A percentile compares a stretch with the other conserved stretches of the same genome.
Evolutionary conservation across 192 early-diverging fungal species (phyloP).

Genomic region (Geranomyces variabilis): DNA sequence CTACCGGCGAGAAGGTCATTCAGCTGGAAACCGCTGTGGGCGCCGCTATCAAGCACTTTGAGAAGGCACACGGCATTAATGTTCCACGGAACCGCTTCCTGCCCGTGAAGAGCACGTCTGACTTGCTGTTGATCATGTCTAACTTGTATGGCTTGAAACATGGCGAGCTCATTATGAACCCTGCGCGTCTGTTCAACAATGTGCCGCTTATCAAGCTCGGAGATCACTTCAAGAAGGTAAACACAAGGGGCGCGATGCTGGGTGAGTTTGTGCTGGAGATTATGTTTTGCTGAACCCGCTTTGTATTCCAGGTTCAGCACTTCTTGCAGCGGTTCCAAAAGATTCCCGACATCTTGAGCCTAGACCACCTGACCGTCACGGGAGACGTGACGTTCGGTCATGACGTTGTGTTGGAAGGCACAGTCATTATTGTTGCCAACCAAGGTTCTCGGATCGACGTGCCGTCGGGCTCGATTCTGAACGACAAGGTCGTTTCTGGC

Average conservation of each 20-base stretch:
- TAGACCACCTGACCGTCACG: constrained; percentile 98
- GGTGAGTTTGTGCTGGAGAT: not conserved
- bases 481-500: constrained; percentile 98
- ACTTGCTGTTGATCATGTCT: constrained; percentile 94
- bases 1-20: constrained; percentile 92
- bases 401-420: constrained; percentile 78
- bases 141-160: constrained; percentile 93
- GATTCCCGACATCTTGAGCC: constrained; percentile 93
- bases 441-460: constrained; percentile 97
- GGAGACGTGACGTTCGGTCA: constrained; percentile 98
- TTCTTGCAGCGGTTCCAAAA: constrained; percentile 90
- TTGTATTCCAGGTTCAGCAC: constrained; percentile 59
- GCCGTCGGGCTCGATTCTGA: constrained; percentile 88
- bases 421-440: constrained; percentile 99
- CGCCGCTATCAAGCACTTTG: constrained; percentile 98
- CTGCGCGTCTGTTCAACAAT: constrained; percentile 89
- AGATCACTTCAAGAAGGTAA: constrained; percentile 97
- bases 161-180: constrained; percentile 90
- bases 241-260: too few species aligned
- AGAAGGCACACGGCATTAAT: constrained; percentile 92
- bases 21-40: constrained; percentile 99
- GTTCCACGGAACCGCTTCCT: constrained; percentile 98
- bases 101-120: constrained; percentile 97
- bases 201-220: constrained; percentile 96
- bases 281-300: constrained; percentile 12